Evolutionary conservation across 352 stramenopile species (phyloP).

Genomic region (Detonula confervacea): DNA sequence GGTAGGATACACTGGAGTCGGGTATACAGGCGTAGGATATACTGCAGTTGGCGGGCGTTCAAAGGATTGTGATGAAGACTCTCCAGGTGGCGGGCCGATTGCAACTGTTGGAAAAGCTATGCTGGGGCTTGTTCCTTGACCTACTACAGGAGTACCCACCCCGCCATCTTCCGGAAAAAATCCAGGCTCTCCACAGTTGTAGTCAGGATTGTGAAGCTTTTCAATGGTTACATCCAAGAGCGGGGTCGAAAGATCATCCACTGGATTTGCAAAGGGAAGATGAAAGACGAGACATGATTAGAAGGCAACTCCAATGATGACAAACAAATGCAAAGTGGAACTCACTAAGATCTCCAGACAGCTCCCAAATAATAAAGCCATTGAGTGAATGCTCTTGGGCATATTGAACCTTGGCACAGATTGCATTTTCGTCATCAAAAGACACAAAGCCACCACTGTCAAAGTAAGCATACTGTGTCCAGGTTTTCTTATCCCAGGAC

Average conservation of each 20-base stretch:
- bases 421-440: constrained; percentile 49
- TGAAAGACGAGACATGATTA: too few relatives aligned
- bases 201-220: constrained; percentile 48
- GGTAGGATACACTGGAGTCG: too few relatives aligned
- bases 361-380: constrained; percentile 55
- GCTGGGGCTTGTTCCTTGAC: background rate
- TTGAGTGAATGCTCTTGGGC: too few relatives aligned
- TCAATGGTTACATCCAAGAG: constrained; percentile 51
- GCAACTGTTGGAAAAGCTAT: background rate
- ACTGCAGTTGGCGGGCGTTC: too few relatives aligned
- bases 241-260: constrained; percentile 57
- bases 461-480: constrained; percentile 46
- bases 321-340: too few relatives aligned
- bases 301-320: too few relatives aligned
- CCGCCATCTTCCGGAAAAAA: constrained; percentile 19
- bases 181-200: constrained; percentile 47
- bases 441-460: constrained; percentile 21
- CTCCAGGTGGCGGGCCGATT: background rate
- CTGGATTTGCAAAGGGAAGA: too few relatives aligned
- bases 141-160: background rate
- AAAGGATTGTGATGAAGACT: too few relatives aligned
- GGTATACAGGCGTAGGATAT: background rate
- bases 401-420: constrained; percentile 57
- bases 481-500: constrained; percentile 31
- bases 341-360: constrained; percentile 51